Evolutionary conservation across 805 yeast genomes (phyloP).

Genomic region (Candida jianshihensis): DNA sequence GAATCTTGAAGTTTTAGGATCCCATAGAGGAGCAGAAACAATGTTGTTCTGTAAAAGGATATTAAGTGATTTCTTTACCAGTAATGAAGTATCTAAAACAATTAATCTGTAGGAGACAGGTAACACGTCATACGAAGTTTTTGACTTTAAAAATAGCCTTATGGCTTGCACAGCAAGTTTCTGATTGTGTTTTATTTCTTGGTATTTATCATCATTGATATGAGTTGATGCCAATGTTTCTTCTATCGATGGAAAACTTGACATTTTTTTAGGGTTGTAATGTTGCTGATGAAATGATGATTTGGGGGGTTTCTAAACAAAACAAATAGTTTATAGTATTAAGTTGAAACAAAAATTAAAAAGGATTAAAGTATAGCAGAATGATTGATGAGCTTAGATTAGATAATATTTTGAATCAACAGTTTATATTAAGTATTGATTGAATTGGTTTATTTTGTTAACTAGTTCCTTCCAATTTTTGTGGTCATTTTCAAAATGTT

Average conservation of each 20-base stretch:
- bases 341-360: too few species aligned
- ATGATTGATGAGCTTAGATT: too few species aligned
- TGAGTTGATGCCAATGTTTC: constrained; percentile 29
- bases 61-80: constrained; percentile 85
- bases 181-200: constrained; percentile 31
- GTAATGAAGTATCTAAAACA: constrained; percentile 84
- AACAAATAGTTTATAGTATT: too few species aligned
- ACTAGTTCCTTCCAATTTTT: too few species aligned
- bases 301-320: too few species aligned
- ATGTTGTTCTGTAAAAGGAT: constrained; percentile 88
- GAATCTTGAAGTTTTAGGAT: constrained; percentile 78
- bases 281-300: neutral
- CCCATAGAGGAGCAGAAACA: constrained; percentile 97
- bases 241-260: constrained; percentile 19
- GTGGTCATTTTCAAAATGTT: too few species aligned
- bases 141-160: constrained; percentile 74
- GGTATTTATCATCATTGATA: constrained; percentile 7
- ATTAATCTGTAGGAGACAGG: constrained; percentile 92
- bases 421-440: too few species aligned
- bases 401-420: too few species aligned
- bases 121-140: constrained; percentile 92
- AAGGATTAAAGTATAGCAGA: too few species aligned
- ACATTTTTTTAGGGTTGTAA: constrained; percentile 8
- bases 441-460: too few species aligned
- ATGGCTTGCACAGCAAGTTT: constrained; percentile 75